Percentiles rank a stretch among this genome's conserved stretches.
Evolutionary conservation across 352 stramenopile species (phyloP).

Genomic region (Phytophthora nicotianae): DNA sequence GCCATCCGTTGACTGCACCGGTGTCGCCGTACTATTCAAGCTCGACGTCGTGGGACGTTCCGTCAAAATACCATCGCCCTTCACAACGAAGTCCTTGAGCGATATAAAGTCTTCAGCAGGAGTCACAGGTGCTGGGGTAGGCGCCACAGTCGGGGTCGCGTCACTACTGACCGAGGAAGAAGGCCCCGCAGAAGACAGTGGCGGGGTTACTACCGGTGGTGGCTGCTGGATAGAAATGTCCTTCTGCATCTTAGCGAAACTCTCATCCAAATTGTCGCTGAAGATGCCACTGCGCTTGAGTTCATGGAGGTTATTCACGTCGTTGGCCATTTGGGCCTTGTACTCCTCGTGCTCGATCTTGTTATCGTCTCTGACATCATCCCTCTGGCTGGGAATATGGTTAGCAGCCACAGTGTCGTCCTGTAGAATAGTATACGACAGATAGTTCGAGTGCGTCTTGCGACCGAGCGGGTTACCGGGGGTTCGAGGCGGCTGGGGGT

Average conservation of each 20-base stretch:
- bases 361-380: slow-evolving; percentile 1
- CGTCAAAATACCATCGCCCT: slow-evolving; percentile 40
- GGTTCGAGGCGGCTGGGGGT: slow-evolving; percentile 23
- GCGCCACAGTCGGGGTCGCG: slow-evolving; percentile 1
- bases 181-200: slow-evolving; percentile 19
- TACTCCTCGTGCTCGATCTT: slow-evolving; percentile 8
- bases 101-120: slow-evolving; percentile 51
- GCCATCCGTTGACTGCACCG: slow-evolving; percentile 25
- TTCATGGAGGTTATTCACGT: not conserved
- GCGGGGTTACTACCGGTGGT: slow-evolving; percentile 12
- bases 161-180: slow-evolving; percentile 22
- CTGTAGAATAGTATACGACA: slow-evolving; percentile 46
- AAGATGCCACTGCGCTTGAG: slow-evolving; percentile 14
- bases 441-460: slow-evolving; percentile 40
- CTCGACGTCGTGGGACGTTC: slow-evolving; percentile 30
- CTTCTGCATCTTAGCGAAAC: slow-evolving; percentile 36
- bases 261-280: slow-evolving; percentile 26
- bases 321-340: slow-evolving; percentile 7
- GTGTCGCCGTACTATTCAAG: slow-evolving; percentile 32
- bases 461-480: slow-evolving; percentile 43
- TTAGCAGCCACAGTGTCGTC: slow-evolving; percentile 32
- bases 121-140: not conserved
- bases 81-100: slow-evolving; percentile 54
- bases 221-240: slow-evolving; percentile 33
- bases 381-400: slow-evolving; percentile 12